Evolutionary conservation across 768 basidiomycete genomes (phyloP).

Genomic region (Daedalea quercina): DNA sequence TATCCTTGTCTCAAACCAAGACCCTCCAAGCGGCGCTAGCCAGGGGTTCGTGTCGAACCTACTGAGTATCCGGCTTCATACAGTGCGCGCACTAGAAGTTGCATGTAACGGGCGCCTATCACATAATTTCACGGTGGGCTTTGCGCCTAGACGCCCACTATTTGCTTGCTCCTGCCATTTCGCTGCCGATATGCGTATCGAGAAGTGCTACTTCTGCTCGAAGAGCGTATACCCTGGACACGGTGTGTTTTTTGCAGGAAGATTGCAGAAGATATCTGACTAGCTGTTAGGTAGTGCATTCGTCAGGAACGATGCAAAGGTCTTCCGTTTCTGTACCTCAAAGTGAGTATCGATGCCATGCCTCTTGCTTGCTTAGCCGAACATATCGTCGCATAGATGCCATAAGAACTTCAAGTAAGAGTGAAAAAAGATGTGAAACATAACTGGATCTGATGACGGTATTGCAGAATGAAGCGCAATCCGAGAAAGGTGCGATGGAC

Average conservation of each 20-base stretch:
- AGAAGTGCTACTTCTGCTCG: conserved; percentile 99
- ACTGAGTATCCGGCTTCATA: no score
- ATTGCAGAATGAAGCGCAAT: conserved; percentile 94
- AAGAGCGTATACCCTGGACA: conserved; percentile 96
- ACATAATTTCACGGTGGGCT: not conserved
- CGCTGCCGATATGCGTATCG: conserved; percentile 68
- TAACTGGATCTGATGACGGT: conserved; percentile 1
- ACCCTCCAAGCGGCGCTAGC: no score
- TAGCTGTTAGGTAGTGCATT: conserved; percentile 71
- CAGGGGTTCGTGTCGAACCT: no score
- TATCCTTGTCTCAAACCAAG: no score
- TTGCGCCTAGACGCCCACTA: not conserved
- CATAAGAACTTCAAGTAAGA: conserved; percentile 99
- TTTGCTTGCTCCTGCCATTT: not conserved
- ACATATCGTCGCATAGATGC: conserved; percentile 46
- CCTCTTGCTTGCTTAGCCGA: not conserved
- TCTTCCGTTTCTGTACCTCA: conserved; percentile 95
- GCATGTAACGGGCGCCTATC: not conserved
- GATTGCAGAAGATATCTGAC: not conserved
- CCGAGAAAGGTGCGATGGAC: conserved; percentile 99
- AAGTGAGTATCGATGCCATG: conserved; percentile 51
- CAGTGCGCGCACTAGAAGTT: not conserved
- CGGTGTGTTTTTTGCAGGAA: conserved; percentile 38
- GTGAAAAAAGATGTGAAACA: no score
- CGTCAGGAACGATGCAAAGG: conserved; percentile 96